Conservation (phyloP, 768 basidiomycete genomes). For the Calvatia gigantea region DNA sequence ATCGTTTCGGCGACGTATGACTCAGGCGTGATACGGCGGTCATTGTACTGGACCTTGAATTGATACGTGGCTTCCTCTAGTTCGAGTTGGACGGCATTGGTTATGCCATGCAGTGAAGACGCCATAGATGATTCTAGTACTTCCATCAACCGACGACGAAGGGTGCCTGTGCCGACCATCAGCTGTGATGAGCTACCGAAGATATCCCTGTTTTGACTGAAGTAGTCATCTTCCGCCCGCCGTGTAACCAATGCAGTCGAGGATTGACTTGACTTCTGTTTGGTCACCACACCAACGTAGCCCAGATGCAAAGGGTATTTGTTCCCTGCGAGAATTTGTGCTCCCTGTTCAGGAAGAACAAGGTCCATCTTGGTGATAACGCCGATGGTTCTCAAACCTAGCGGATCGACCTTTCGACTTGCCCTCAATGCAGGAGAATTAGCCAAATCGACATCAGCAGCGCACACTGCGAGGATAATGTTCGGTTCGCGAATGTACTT, state of each 20-base stretch:
- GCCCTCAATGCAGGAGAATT: constrained; percentile 96
- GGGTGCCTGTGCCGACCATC: constrained; percentile 89
- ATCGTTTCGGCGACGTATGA: constrained; percentile 98
- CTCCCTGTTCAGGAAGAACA: constrained; percentile 82
- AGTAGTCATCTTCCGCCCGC: constrained; percentile 66
- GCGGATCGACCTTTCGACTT: constrained; percentile 89
- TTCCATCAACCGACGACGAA: constrained; percentile 90
- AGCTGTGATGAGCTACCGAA: constrained; percentile 62
- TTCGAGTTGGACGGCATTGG: constrained; percentile 95
- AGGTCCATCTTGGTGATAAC: constrained; percentile 99
- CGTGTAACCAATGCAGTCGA: constrained; percentile 46
- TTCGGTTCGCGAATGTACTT: constrained; percentile 99
- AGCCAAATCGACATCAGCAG: constrained; percentile 97
- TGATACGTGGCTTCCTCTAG: constrained; percentile 97
- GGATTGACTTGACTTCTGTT: constrained; percentile 55
- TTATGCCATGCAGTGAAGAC: constrained; percentile 90
- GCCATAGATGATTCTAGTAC: constrained; percentile 98
- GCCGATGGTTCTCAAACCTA: constrained; percentile 93
- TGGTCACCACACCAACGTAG: constrained; percentile 95
- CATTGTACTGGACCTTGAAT: constrained; percentile 99
- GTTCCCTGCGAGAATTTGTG: constrained; percentile 77
- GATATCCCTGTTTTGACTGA: constrained; percentile 55
- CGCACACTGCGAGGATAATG: constrained; percentile 97
- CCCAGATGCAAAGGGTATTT: constrained; percentile 97
- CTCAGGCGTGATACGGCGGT: constrained; percentile 90